Evolutionary conservation across 306 rosid genomes (phyloP), one percentile per base, ranked within the genome.

Genomic region (Prosopis cineraria): DNA sequence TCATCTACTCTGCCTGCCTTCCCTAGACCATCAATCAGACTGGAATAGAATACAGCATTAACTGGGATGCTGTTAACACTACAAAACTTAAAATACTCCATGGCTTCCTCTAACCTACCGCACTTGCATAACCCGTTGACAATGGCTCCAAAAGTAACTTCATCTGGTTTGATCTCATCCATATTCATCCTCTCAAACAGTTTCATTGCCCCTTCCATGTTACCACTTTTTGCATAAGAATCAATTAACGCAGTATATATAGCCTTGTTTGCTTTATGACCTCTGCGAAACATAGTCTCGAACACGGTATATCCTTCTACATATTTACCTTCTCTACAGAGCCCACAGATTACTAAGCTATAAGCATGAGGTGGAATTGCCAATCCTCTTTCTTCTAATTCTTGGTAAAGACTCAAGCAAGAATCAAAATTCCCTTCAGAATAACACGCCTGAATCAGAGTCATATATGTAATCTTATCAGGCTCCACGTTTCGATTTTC

Each of bases 21-120:
- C 40, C 98, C 98, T 78, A 95, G 89, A 58, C 96, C 96, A 77
- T 91, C 96, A 53, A 95, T 90, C 71, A 91, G 22, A 80, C 98
- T 91, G 44, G 96, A 88, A 80, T 93, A 93, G 63, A 93, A 84
- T 87, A 91, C 84, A 0, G 97, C 91, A 78, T 91, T 91, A 60
- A 88, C 76, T 17, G 79, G 58, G 52, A 89, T 63, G n/a, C 94
- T 90, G 47, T 80, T 83, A n/a, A 30, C 80, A 55, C 33, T 83
- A 68, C 97, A 88, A 66, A 82, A 79, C 69, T 79, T 73, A 19
- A 88, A 88, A 75, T 86, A 93, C 47, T 75, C 78, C 86, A 90
- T 64, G 43, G 96, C 99, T 68, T 93, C 97, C 75, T 95, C 94
- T 58, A 95, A 25, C 72, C 88, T 95, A 82, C 93, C 97, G 47